A percentile compares a stretch with the other conserved stretches of the same genome.
phyloP scores from a whole-genome alignment of 805 yeast genomes.

The Cyberlindnera nakhonratchasimensis region DNA sequence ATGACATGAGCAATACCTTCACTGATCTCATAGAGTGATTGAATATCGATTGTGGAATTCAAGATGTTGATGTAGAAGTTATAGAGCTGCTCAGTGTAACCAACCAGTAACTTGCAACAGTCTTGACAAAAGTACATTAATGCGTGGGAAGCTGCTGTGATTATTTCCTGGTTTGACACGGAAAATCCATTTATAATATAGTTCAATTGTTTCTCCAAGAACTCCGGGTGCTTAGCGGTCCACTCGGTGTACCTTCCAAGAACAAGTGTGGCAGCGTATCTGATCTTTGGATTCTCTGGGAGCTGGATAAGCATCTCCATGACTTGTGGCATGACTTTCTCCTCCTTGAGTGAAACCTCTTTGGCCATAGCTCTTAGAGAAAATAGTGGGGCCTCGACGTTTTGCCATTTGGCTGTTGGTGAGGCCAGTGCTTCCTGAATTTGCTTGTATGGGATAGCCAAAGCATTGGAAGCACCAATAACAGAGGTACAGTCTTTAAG shows the following conservation, averaged over 20 bases:
- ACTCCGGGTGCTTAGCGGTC: constrained; percentile 85
- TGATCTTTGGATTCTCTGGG: constrained; percentile 81
- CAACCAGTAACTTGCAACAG: constrained; percentile 64
- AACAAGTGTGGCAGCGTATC: constrained; percentile 91
- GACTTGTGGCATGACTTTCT: constrained; percentile 66
- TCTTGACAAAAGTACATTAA: constrained; percentile 93
- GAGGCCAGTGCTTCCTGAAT: constrained; percentile 41
- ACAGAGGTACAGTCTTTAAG: constrained; percentile 92
- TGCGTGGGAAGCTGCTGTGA: constrained; percentile 89
- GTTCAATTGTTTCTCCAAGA: constrained; percentile 74
- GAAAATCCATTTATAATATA: constrained; percentile 78
- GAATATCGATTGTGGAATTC: constrained; percentile 52
- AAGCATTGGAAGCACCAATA: constrained; percentile 69
- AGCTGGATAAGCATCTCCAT: constrained; percentile 64
- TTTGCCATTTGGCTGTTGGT: constrained; percentile 60
- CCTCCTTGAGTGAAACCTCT: constrained; percentile 69
- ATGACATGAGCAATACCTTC: constrained; percentile 89
- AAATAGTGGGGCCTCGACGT: constrained; percentile 85
- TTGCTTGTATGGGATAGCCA: constrained; percentile 64
- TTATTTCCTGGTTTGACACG: constrained; percentile 39
- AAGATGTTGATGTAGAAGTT: constrained; percentile 60
- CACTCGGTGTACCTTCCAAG: constrained; percentile 96
- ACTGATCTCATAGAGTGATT: constrained; percentile 72
- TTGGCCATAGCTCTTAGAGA: constrained; percentile 92
- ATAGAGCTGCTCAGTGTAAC: constrained; percentile 70